Conservation (phyloP, 169 alveolate species). For the Cryptosporidium bovis region DNA sequence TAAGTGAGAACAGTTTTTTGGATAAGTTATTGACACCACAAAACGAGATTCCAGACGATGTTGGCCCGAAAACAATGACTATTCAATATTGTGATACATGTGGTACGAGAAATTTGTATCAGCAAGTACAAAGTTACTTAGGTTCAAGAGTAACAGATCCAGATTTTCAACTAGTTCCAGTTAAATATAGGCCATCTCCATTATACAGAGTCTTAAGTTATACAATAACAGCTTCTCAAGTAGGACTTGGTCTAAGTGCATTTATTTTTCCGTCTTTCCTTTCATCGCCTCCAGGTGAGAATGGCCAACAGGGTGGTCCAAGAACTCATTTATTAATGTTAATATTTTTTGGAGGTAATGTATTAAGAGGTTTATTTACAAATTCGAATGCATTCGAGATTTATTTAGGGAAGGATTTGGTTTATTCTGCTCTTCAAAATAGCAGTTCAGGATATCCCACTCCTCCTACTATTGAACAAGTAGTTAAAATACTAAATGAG, state of each 20-base stretch:
- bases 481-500: slow-evolving; percentile 73
- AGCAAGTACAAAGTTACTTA: slow-evolving; percentile 68
- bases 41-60: slow-evolving; percentile 53
- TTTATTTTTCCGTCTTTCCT: slow-evolving; percentile 48
- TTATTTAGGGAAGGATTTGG: slow-evolving; percentile 55
- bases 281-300: slow-evolving; percentile 15
- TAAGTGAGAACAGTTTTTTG: slow-evolving; percentile 18
- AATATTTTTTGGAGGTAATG: slow-evolving; percentile 56
- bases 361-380: slow-evolving; percentile 50
- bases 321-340: slow-evolving; percentile 63
- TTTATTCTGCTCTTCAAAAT: slow-evolving; percentile 50
- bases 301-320: slow-evolving; percentile 67
- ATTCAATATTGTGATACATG: slow-evolving; percentile 73
- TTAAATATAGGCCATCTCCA: slow-evolving; percentile 48
- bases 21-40: slow-evolving; percentile 49
- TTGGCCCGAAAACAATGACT: slow-evolving; percentile 65
- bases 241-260: slow-evolving; percentile 60
- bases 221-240: slow-evolving; percentile 48
- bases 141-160: slow-evolving; percentile 68
- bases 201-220: slow-evolving; percentile 49
- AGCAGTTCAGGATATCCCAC: slow-evolving; percentile 62
- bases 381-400: slow-evolving; percentile 64
- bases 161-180: slow-evolving; percentile 51
- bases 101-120: slow-evolving; percentile 55
- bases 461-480: slow-evolving; percentile 69